These are phyloP conservation scores for Eragrostis tef DNA, from an alignment of 202 grass and related monocot species.

Conservation along the genomic window DNA sequence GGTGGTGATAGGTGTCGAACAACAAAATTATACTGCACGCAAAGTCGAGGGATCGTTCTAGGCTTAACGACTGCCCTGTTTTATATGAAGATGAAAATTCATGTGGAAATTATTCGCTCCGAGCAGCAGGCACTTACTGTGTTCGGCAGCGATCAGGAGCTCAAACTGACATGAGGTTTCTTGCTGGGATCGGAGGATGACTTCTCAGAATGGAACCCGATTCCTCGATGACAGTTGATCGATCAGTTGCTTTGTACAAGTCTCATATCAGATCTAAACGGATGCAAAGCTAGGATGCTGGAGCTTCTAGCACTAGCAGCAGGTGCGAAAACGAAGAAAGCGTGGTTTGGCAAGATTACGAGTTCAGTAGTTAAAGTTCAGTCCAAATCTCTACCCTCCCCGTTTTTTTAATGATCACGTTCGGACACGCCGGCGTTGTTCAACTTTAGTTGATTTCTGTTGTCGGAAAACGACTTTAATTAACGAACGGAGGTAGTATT, in stretches of 20 bases:
- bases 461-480: no score
- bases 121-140: background rate
- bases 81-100: background rate
- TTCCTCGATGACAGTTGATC: background rate
- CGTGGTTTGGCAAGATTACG: background rate
- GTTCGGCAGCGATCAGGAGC: no score
- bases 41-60: background rate
- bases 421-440: no score
- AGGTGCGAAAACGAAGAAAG: slow-evolving; percentile 10
- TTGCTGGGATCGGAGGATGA: background rate
- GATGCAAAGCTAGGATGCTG: background rate
- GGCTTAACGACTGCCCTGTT: background rate
- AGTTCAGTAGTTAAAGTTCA: background rate
- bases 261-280: background rate
- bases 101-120: background rate
- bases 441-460: no score
- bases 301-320: background rate
- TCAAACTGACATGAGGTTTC: background rate
- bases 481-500: no score
- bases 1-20: background rate
- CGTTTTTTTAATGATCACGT: no score
- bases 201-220: background rate
- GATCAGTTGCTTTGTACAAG: background rate
- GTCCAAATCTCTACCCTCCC: no score
- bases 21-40: background rate